phyloP scores from a whole-genome alignment of 2,329 filamentous ascomycete genomes.

The Cladosporium halotolerans region DNA sequence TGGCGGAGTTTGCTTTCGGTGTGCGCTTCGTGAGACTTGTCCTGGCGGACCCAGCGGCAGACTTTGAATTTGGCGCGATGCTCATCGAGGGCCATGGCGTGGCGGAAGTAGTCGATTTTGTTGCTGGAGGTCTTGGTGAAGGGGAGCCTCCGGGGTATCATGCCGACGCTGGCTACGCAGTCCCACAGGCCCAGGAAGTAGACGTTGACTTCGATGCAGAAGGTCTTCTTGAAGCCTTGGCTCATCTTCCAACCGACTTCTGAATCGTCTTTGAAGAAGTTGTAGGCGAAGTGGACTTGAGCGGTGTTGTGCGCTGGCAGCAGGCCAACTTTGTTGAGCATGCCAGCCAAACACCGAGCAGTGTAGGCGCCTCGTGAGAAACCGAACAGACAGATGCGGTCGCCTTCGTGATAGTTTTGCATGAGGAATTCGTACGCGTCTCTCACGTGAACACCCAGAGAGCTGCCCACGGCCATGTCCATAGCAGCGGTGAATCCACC shows the following conservation, averaged over 20 bases:
- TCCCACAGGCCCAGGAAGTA: slow-evolving; percentile 39
- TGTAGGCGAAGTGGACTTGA: slow-evolving; percentile 39
- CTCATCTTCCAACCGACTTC: slow-evolving; percentile 26
- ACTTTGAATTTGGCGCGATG: slow-evolving; percentile 58
- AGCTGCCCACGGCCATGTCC: slow-evolving; percentile 64
- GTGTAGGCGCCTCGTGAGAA: slow-evolving; percentile 48
- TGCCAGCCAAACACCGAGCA: slow-evolving; percentile 43
- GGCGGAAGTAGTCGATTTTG: slow-evolving; percentile 45
- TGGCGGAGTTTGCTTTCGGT: neutral
- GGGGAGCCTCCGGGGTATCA: slow-evolving; percentile 35
- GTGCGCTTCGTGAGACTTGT: neutral
- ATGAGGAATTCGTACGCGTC: slow-evolving; percentile 43
- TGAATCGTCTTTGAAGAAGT: slow-evolving; percentile 40
- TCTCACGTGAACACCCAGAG: slow-evolving; percentile 36
- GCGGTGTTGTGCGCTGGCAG: slow-evolving; percentile 30
- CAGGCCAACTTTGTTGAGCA: slow-evolving; percentile 39
- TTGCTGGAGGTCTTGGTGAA: slow-evolving; percentile 35
- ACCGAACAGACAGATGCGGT: slow-evolving; percentile 45
- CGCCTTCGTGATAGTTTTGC: slow-evolving; percentile 42
- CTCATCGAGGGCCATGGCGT: slow-evolving; percentile 66
- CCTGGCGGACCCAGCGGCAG: slow-evolving; percentile 5
- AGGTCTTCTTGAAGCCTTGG: slow-evolving; percentile 40
- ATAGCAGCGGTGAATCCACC: slow-evolving; percentile 64
- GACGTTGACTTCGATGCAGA: slow-evolving; percentile 38
- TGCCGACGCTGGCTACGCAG: slow-evolving; percentile 31